Evolutionary conservation across 2,329 filamentous ascomycete species (phyloP), one percentile per base, ranked within the genome.

Genomic region (Lachnellula subtilissima): DNA sequence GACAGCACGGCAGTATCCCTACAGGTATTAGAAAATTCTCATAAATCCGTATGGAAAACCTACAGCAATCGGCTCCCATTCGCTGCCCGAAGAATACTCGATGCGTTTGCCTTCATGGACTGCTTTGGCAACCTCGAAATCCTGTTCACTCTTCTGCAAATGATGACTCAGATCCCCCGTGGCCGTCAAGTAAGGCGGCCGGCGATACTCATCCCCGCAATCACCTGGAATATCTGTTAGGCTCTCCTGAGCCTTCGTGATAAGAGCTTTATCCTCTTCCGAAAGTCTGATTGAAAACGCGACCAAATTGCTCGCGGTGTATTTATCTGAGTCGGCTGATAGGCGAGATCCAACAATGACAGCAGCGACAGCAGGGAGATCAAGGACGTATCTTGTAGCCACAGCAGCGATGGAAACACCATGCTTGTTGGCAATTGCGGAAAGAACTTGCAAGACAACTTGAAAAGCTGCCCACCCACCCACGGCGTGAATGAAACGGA

Each of bases 401-500:
- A 57, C 55, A 6, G 55, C 51, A 15, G 55, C 25, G 32, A 57
- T 57, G 3, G 51, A 17, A 3, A 57, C 55, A 19, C 39, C 12
- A 6, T 57, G 55, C 17, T 48, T 50, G 6, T 40, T 37, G 3
- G 55, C 46, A 50, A 57, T 39, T 8, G 23, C 46, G 12, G 28
- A 22, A 4, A 57, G 32, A 14, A 51, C 50, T 14, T 51, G 28
- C 6, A 59, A 35, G 5, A 59, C 54, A 15, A 8, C 14, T 52
- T 58, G 56, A 22, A 48, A 61, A 3, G 23, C 35, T n/a, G 72
- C 70, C 22, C 64, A 61, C 5, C 71, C 70, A 0, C 65, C 53
- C 1, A 65, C 62, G 5, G 68, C 65, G 5, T 58, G 39, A 37
- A 73, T 72, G 56, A 73, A 73, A 32, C 71, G 70, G 8, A 73